Evolutionary conservation across 169 alveolate genomes (phyloP).

Genomic region (Cryptosporidium parvum): DNA sequence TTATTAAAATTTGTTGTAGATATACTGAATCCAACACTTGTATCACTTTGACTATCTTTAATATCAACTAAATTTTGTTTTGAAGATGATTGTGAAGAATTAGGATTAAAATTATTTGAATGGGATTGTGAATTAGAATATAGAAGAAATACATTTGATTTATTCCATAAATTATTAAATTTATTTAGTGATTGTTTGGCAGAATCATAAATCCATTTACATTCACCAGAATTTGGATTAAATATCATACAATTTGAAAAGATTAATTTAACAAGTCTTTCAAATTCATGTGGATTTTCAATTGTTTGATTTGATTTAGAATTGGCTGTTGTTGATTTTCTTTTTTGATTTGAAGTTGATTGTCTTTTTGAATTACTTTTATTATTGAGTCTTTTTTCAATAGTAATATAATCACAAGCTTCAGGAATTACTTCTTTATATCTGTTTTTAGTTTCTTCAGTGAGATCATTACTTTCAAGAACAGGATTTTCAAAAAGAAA

Average conservation of each 20-base stretch:
- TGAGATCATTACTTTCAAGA: slow-evolving; percentile 63
- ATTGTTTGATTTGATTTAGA: background rate
- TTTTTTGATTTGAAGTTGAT: background rate
- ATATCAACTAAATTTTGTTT: background rate
- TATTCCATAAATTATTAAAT: slow-evolving; percentile 41
- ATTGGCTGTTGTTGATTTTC: background rate
- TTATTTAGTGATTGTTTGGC: slow-evolving; percentile 58
- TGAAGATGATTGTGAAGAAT: background rate
- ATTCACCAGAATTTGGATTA: slow-evolving; percentile 63
- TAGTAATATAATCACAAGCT: slow-evolving; percentile 31
- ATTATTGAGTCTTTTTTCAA: slow-evolving; percentile 22
- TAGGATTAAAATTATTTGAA: too few relatives aligned
- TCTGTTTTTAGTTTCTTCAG: slow-evolving; percentile 48
- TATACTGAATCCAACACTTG: slow-evolving; percentile 12
- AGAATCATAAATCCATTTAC: slow-evolving; percentile 74
- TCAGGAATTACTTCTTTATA: slow-evolving; percentile 52
- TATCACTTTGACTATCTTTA: slow-evolving; percentile 8
- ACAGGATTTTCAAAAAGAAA: slow-evolving; percentile 72
- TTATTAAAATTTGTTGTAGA: background rate
- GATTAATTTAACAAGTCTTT: slow-evolving; percentile 29
- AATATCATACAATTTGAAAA: slow-evolving; percentile 63
- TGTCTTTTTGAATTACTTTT: background rate
- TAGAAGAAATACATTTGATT: slow-evolving; percentile 37
- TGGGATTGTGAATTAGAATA: slow-evolving; percentile 2
- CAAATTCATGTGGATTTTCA: slow-evolving; percentile 66